A percentile compares a stretch with the other conserved stretches of the same genome.
Evolutionary conservation across 2,329 filamentous ascomycete genomes (phyloP).

Genomic region (Phoma sp.): DNA sequence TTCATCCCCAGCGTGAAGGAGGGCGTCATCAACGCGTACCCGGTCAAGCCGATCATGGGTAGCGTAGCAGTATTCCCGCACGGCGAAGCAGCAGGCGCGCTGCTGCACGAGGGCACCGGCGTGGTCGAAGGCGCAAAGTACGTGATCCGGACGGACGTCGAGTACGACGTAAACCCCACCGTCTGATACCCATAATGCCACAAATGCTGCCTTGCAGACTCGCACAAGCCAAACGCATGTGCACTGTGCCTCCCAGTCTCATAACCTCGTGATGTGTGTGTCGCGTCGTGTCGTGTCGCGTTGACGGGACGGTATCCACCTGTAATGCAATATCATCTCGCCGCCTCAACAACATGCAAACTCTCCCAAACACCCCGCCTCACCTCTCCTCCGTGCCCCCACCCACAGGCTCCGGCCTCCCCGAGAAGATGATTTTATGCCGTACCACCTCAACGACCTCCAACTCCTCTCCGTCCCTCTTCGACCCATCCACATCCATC

Average conservation of each 20-base stretch:
- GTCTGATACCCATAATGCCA: neutral
- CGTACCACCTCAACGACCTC: slow-evolving; percentile 88
- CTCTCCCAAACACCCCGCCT: neutral
- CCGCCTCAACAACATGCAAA: no score
- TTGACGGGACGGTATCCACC: no score
- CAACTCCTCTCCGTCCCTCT: slow-evolving; percentile 51
- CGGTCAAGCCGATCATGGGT: slow-evolving; percentile 71
- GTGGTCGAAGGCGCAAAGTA: slow-evolving; percentile 71
- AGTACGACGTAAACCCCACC: slow-evolving; percentile 64
- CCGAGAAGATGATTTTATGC: slow-evolving; percentile 84
- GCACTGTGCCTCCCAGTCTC: no score
- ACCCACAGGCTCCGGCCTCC: slow-evolving; percentile 80
- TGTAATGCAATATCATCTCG: no score
- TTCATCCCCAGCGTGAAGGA: slow-evolving; percentile 70
- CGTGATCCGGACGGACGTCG: slow-evolving; percentile 73
- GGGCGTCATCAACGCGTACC: slow-evolving; percentile 71
- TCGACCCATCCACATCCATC: slow-evolving; percentile 2
- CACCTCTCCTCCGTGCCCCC: slow-evolving; percentile 27
- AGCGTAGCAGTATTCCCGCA: slow-evolving; percentile 73
- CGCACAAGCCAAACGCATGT: no score
- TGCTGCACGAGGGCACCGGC: slow-evolving; percentile 73
- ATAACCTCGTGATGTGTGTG: no score
- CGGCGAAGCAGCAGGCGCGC: slow-evolving; percentile 67
- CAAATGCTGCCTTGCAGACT: no score
- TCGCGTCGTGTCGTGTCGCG: no score